Conservation (phyloP, 306 rosid species). For the Alnus glutinosa region DNA sequence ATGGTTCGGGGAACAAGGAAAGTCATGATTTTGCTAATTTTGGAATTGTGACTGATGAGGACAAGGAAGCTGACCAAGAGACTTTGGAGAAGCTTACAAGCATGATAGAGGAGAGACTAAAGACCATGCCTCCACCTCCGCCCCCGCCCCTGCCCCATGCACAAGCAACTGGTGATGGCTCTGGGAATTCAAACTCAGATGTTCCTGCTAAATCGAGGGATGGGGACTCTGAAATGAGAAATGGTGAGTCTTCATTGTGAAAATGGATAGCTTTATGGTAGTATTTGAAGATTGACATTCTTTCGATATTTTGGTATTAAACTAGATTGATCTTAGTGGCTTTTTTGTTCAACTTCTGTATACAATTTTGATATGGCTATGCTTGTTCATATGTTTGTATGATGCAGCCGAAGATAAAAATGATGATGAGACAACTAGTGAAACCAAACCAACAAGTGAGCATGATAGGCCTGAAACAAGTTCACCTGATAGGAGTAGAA, state of each 20-base stretch:
- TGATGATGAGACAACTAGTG: constrained; percentile 68
- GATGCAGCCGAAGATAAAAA: constrained; percentile 71
- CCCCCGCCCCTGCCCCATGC: constrained; percentile 86
- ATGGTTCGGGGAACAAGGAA: constrained; percentile 60
- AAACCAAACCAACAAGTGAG: constrained; percentile 62
- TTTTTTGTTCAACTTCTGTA: neutral
- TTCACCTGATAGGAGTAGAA: constrained; percentile 81
- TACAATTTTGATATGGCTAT: constrained; percentile 19
- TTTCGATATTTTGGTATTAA: neutral
- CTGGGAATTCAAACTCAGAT: constrained; percentile 48
- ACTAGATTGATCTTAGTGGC: neutral
- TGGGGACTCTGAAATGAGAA: constrained; percentile 68
- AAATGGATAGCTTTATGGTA: constrained; percentile 23
- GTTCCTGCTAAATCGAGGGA: constrained; percentile 67
- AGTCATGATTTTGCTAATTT: constrained; percentile 54
- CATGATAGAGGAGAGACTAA: constrained; percentile 87
- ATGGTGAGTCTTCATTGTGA: constrained; percentile 49
- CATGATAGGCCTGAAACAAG: constrained; percentile 71
- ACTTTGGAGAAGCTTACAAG: constrained; percentile 67
- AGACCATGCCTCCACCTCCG: constrained; percentile 78
- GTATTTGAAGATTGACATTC: constrained; percentile 12
- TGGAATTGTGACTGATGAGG: constrained; percentile 84
- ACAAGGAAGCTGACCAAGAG: constrained; percentile 73
- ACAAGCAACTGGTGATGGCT: constrained; percentile 50
- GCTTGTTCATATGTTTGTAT: constrained; percentile 34